Conservation (phyloP, 495 filamentous ascomycete genomes). For the Xanthoparmelia taractica region DNA sequence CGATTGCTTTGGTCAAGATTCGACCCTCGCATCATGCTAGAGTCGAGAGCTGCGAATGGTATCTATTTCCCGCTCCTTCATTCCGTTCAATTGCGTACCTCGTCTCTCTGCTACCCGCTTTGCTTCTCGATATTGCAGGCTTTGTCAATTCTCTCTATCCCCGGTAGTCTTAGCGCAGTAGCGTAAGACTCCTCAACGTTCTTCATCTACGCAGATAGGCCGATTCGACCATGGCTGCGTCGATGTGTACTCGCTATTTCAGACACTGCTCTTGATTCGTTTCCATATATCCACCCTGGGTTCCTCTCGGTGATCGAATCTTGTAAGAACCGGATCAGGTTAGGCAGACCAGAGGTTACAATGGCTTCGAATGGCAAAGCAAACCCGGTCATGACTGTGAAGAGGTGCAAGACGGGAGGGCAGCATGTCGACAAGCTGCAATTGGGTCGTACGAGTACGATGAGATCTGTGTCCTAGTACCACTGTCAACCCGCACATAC, state of each 20-base stretch:
- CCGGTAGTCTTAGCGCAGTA: not conserved
- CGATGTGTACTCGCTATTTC: conserved; percentile 23
- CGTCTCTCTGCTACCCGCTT: not conserved
- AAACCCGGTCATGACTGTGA: conserved; percentile 26
- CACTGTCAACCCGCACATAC: conserved; percentile 15
- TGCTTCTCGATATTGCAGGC: not conserved
- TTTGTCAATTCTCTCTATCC: not conserved
- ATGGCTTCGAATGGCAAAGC: conserved; percentile 26
- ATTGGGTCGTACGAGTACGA: conserved; percentile 24
- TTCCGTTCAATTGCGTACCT: not conserved
- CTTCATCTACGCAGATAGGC: conserved; percentile 9
- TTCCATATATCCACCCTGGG: conserved; percentile 28
- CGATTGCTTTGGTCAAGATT: not conserved
- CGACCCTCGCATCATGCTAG: not conserved
- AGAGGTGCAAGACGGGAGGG: conserved; percentile 20
- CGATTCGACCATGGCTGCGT: conserved; percentile 17
- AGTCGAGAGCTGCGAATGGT: not conserved
- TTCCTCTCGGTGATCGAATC: conserved; percentile 28
- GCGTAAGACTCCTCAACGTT: conserved; percentile 9
- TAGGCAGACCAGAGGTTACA: conserved; percentile 13
- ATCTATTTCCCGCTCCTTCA: not conserved
- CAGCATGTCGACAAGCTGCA: conserved; percentile 22
- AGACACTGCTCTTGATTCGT: conserved; percentile 24
- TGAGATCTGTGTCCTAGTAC: conserved; percentile 17
- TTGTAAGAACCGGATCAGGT: conserved; percentile 30